Evolutionary conservation across 768 basidiomycete genomes (phyloP), one percentile per base, ranked within the genome.

Genomic region (Kwoniella newhampshirensis): DNA sequence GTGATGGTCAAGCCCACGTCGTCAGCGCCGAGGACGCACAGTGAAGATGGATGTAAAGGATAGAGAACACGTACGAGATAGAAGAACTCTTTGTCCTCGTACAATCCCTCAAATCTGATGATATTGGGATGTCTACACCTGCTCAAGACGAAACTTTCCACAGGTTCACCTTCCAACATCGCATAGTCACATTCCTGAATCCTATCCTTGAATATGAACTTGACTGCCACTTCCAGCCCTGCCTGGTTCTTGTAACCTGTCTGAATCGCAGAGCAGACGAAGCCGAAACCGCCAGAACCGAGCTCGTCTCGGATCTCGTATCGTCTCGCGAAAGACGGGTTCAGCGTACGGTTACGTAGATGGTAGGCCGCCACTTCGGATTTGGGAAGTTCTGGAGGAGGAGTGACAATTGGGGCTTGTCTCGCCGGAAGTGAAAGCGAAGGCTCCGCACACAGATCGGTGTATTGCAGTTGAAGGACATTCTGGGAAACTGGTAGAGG

Each of bases 241-340:
- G 82, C 80, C 27, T 62, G 66, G 48, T 63, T 60, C n/a, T 57
- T 62, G 23, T 44, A 37, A 7, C 60, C 61, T 13, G 83, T 84
- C 70, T 89, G 84, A 32, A 80, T 77, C 9, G 90, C 91, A 2
- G 87, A 87, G 82, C 94, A 88, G 25, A 97, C 93, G 73, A 97
- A 96, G 1, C 92, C 92, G 72, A 92, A 97, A 17, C 92, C 92
- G 41, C 93, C 93, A 9, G 86, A 85, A 39, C 93, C 93, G 23
- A 97, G 75, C 42, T 78, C 77, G 21, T 77, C 75, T 15, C 61
- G 54, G 37, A 79, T 60, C 6, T 57, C 46, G 62, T 77, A 79
- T 23, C 68, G 54, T 25, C 61, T 44, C 1, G 51, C 53, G 60
- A 79, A 78, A 18, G 63, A 57, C 0, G 66, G 62, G 46, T 73